Base-by-base conservation (phyloP, 495 filamentous ascomycete species). In the Daldinia grandis region DNA sequence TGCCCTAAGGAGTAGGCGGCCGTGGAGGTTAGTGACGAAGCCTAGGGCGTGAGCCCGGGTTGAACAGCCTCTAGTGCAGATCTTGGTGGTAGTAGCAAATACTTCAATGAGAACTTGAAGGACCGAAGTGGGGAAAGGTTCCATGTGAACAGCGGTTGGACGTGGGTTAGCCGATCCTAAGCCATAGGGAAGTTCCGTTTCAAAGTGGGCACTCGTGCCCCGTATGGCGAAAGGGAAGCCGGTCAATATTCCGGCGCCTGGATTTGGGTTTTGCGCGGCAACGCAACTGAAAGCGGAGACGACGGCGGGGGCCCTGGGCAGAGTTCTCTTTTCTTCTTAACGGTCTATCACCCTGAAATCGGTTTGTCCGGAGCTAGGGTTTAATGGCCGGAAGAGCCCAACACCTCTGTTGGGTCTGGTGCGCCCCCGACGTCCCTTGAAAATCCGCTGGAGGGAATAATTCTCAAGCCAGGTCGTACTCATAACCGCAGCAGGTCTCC, bases 311-410 rank as follows among this genome's bases (percentile, higher is more conserved):
- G 50, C 50, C 50, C 50, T 54, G 50, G 50, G 50, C 25, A 54
- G 50, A 54, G 50, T 54, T 54, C 50, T 54, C 50, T 54, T 54
- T 54, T 54, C 50, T 54, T 54, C 50, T 54, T 54, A 54, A 54
- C 50, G 50, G 50, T 54, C 50, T 54, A 54, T 54, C 50, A 54
- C 50, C 50, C 50, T 54, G 50, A 54, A 54, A 54, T 54, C 50
- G 50, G 50, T 54, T 54, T 54, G 50, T 54, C 50, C 50, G 50
- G 50, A 54, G 50, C 50, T 54, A 54, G 50, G 50, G 50, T 54
- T 54, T 54, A 54, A 54, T 21, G 50, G 50, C 50, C 50, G 50
- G 50, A 54, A 54, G 50, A 54, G 50, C 50, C 50, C 50, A 54
- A 54, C 50, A 54, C 50, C 50, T 54, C 50, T 54, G 50, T 54